Evolutionary conservation across 2,329 filamentous ascomycete species (phyloP).

Genomic region (Aspergillus glaucus): DNA sequence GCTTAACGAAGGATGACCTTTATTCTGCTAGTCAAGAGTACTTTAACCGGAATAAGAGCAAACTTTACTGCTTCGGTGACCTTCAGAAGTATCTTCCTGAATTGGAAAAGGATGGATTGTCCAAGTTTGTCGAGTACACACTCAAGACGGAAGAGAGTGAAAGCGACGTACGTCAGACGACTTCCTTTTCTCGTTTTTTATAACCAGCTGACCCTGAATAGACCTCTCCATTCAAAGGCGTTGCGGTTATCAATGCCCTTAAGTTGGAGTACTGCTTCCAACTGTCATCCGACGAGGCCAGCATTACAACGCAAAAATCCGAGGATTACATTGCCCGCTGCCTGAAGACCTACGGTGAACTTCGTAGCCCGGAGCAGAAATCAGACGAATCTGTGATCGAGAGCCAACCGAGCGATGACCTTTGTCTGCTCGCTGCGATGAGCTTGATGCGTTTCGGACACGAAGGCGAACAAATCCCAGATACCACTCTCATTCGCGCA

Average conservation of each 20-base stretch:
- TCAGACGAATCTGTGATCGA: conserved; percentile 32
- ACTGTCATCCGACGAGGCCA: conserved; percentile 25
- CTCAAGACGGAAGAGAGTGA: conserved; percentile 12
- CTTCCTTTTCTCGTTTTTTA: background rate
- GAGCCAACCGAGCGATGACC: conserved; percentile 39
- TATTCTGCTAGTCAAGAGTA: conserved; percentile 35
- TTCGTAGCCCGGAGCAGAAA: conserved; percentile 15
- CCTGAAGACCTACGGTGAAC: conserved; percentile 27
- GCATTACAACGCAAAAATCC: conserved; percentile 18
- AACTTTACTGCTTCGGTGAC: conserved; percentile 43
- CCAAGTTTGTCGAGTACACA: conserved; percentile 23
- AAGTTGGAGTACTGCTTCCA: conserved; percentile 40
- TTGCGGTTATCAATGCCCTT: conserved; percentile 36
- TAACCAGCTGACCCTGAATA: background rate
- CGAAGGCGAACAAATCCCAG: conserved; percentile 15
- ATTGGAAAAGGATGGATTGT: conserved; percentile 21
- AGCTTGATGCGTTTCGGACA: conserved; percentile 28
- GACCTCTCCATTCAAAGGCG: conserved; percentile 15
- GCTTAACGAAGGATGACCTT: conserved; percentile 24
- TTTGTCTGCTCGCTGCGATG: conserved; percentile 40
- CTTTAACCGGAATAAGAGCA: conserved; percentile 35
- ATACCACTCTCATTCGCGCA: conserved; percentile 30
- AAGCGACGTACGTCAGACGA: conserved; percentile 17
- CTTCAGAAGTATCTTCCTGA: conserved; percentile 29
- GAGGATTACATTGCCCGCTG: conserved; percentile 36